These are phyloP conservation scores for Yamadazyma philogaea DNA, from an alignment of 805 yeast genomes.

Conservation along the genomic window DNA sequence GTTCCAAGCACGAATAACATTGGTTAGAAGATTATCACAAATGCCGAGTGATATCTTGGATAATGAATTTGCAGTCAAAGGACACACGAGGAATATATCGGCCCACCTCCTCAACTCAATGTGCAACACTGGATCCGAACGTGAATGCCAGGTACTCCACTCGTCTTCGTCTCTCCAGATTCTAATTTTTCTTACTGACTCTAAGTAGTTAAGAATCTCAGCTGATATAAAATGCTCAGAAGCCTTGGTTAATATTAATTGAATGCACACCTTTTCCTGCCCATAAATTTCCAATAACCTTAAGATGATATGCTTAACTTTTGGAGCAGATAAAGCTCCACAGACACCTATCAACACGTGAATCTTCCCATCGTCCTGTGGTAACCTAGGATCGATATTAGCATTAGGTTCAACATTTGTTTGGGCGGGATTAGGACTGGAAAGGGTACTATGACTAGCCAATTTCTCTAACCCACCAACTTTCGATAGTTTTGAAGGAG, in stretches of 20 bases:
- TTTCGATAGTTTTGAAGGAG: conserved; percentile 1
- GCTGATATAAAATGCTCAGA: conserved; percentile 51
- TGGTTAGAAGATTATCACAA: conserved; percentile 88
- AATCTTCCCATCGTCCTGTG: conserved; percentile 52
- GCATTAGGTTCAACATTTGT: conserved; percentile 34
- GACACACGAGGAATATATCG: conserved; percentile 88
- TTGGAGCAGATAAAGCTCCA: conserved; percentile 52
- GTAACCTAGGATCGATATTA: conserved; percentile 52
- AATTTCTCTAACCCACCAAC: conserved; percentile 13
- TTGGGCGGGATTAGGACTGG: conserved; percentile 10
- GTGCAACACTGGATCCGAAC: conserved; percentile 90
- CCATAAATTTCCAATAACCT: conserved; percentile 52
- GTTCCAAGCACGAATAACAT: conserved; percentile 94
- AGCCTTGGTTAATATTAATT: conserved; percentile 52
- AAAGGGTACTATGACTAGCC: conserved; percentile 7
- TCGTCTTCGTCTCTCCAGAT: conserved; percentile 60
- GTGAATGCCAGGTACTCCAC: conserved; percentile 71
- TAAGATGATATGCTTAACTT: conserved; percentile 50
- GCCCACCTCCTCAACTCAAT: conserved; percentile 97
- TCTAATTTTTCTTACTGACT: conserved; percentile 41
- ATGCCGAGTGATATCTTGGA: conserved; percentile 87
- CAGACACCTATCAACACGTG: conserved; percentile 58
- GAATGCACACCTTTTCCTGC: conserved; percentile 49
- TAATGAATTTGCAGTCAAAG: conserved; percentile 87
- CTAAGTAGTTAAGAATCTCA: conserved; percentile 40